phyloP scores from a whole-genome alignment of 2,329 filamentous ascomycete species.

The Xylariomycetidae sp. region DNA sequence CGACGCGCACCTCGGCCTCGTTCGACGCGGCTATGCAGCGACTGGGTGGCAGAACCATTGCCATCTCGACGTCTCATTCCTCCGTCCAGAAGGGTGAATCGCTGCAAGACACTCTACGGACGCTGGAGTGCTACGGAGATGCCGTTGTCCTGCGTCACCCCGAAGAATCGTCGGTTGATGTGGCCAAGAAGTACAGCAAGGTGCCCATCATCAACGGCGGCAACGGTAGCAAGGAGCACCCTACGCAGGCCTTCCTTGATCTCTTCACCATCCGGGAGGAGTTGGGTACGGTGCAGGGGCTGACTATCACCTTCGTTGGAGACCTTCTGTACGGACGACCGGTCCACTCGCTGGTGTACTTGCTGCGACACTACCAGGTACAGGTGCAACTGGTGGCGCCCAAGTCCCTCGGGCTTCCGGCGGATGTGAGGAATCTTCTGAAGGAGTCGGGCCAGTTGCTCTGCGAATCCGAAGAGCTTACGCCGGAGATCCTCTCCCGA shows the following conservation, averaged over 20 bases:
- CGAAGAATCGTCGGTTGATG: constrained; percentile 69
- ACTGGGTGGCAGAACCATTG: constrained; percentile 79
- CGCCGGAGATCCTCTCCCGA: constrained; percentile 75
- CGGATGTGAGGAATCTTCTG: constrained; percentile 66
- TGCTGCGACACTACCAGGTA: constrained; percentile 93
- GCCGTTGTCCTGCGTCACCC: constrained; percentile 95
- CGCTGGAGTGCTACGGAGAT: constrained; percentile 88
- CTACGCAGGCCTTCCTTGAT: constrained; percentile 94
- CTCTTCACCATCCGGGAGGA: constrained; percentile 98
- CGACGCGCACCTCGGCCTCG: constrained; percentile 88
- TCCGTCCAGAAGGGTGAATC: constrained; percentile 93
- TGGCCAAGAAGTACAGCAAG: constrained; percentile 78
- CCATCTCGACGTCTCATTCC: constrained; percentile 75
- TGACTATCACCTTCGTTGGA: constrained; percentile 93
- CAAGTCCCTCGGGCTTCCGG: constrained; percentile 68
- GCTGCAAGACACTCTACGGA: constrained; percentile 88
- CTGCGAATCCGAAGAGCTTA: constrained; percentile 70
- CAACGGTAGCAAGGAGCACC: constrained; percentile 93
- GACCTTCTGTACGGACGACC: constrained; percentile 90
- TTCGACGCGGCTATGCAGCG: constrained; percentile 99
- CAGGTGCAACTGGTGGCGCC: constrained; percentile 88
- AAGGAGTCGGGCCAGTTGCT: constrained; percentile 69
- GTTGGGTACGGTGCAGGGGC: constrained; percentile 86
- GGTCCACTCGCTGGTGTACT: constrained; percentile 89
- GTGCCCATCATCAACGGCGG: constrained; percentile 96